phyloP scores from a whole-genome alignment of 805 yeast genomes.

The Komagataella kurtzmanii region DNA sequence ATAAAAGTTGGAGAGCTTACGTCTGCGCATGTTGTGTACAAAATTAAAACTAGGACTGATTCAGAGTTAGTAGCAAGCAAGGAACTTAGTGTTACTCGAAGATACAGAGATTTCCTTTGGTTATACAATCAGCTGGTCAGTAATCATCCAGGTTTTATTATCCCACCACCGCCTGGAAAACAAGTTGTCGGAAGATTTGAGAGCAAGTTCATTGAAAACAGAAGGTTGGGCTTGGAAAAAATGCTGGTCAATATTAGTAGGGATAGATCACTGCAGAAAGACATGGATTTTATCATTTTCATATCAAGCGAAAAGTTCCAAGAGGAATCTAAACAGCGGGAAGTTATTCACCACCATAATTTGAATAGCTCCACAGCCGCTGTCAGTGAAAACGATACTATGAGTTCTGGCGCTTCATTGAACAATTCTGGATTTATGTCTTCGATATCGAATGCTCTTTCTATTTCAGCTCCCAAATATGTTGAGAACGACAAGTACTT shows the following conservation, averaged over 20 bases:
- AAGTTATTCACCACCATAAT: constrained; percentile 22
- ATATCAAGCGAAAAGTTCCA: constrained; percentile 60
- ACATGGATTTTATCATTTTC: constrained; percentile 68
- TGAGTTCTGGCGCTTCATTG: constrained; percentile 11
- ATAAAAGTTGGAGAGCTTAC: constrained; percentile 85
- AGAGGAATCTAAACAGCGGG: constrained; percentile 59
- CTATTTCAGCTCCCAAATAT: constrained; percentile 48
- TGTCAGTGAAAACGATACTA: constrained; percentile 12
- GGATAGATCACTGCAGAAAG: constrained; percentile 44
- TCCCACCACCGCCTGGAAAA: constrained; percentile 95
- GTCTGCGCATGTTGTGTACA: constrained; percentile 77
- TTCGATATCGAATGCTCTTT: constrained; percentile 51
- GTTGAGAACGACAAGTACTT: constrained; percentile 75
- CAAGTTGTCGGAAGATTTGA: constrained; percentile 88
- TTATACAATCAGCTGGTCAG: constrained; percentile 75
- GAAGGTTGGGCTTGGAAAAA: constrained; percentile 72
- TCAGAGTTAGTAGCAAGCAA: constrained; percentile 20
- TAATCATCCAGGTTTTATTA: constrained; percentile 79
- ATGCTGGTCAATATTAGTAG: constrained; percentile 69
- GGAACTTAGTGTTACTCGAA: constrained; percentile 54
- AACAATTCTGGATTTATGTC: constrained; percentile 49
- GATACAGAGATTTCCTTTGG: constrained; percentile 93
- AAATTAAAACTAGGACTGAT: constrained; percentile 50
- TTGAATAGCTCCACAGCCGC: constrained; percentile 1
- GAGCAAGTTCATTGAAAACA: constrained; percentile 75